phyloP scores from a whole-genome alignment of 1,284 basidiomycete genomes.

The Trametes polyzona region DNA sequence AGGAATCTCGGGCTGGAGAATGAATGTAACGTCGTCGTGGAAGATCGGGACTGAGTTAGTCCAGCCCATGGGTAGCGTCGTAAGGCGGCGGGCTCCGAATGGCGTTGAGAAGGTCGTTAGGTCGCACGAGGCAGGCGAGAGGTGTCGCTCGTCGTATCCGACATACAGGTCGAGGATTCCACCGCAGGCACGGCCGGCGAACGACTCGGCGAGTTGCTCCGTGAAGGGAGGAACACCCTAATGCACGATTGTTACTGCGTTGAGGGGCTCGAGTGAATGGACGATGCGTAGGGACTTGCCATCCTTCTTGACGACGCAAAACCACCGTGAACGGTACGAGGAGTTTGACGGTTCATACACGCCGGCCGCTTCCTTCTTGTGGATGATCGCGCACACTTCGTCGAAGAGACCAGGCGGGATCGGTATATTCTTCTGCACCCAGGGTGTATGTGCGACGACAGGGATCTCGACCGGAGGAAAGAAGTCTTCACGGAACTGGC shows the following conservation, averaged over 20 bases:
- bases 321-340: constrained; percentile 43
- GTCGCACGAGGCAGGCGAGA: constrained; percentile 33
- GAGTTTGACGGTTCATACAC: no score
- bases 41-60: constrained; percentile 42
- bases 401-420: constrained; percentile 42
- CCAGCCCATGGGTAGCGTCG: constrained; percentile 41
- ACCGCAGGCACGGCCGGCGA: constrained; percentile 24
- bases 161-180: constrained; percentile 31
- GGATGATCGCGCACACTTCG: constrained; percentile 37
- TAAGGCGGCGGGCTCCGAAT: constrained; percentile 27
- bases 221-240: constrained; percentile 31
- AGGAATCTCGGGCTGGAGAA: constrained; percentile 31
- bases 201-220: constrained; percentile 35
- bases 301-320: constrained; percentile 44
- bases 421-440: constrained; percentile 42
- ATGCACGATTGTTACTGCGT: constrained; percentile 36
- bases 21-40: constrained; percentile 34
- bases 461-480: constrained; percentile 14
- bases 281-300: constrained; percentile 38
- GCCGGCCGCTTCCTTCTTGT: constrained; percentile 36
- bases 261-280: constrained; percentile 36
- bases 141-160: constrained; percentile 18
- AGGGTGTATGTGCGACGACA: constrained; percentile 35
- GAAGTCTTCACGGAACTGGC: constrained; percentile 10
- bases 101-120: constrained; percentile 24